Evolutionary conservation across 73 alveolate genomes (phyloP).

Genomic region (Paramecium octaurelia): DNA sequence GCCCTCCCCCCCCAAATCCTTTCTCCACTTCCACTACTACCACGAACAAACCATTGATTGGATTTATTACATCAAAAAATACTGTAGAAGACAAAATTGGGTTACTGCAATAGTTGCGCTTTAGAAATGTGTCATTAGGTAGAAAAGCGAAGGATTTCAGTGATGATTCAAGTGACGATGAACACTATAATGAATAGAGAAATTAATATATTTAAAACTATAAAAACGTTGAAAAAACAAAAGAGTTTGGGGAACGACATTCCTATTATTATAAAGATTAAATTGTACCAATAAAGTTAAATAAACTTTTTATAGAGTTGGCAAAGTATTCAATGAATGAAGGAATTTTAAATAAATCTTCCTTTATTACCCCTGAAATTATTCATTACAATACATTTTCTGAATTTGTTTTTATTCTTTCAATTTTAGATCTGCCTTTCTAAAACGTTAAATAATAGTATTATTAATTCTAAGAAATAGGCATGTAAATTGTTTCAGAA

Average conservation of each 20-base stretch:
- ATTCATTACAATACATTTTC: conserved; percentile 49
- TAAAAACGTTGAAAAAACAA: conserved; percentile 77
- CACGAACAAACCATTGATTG: not conserved
- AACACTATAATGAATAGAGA: not conserved
- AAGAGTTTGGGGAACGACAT: conserved; percentile 86
- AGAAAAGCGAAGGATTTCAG: not conserved
- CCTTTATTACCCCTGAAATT: not conserved
- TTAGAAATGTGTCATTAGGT: too few species aligned
- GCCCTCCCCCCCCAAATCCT: not conserved
- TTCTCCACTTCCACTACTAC: not conserved
- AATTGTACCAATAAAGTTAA: not conserved
- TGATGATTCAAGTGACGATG: not conserved
- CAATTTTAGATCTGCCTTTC: conserved; percentile 80
- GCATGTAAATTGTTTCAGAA: not conserved
- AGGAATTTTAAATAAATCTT: not conserved
- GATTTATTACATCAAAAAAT: not conserved
- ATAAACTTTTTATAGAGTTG: conserved; percentile 77
- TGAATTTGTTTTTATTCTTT: conserved; percentile 65
- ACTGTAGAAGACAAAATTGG: too few species aligned
- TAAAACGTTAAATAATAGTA: conserved; percentile 65
- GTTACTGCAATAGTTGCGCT: not conserved
- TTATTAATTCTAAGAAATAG: conserved; percentile 7
- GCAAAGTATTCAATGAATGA: conserved; percentile 70
- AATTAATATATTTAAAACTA: not conserved
- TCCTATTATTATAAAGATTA: conserved; percentile 48